Evolutionary conservation across 768 basidiomycete genomes (phyloP).

Genomic region (Ephemerocybe angulata): DNA sequence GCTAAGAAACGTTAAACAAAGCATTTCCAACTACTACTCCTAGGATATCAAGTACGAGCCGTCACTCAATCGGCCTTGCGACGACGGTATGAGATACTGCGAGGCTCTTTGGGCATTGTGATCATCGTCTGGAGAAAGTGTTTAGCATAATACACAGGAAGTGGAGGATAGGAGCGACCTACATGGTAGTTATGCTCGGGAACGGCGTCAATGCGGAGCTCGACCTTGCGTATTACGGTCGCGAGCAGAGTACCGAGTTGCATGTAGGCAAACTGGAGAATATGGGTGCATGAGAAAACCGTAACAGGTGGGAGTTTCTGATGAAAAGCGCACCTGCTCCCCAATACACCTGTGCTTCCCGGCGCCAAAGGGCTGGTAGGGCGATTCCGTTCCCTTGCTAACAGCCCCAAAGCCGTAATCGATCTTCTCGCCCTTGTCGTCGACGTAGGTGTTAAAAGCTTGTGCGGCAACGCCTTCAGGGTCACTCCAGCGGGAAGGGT

Average conservation of each 20-base stretch:
- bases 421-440: conserved; percentile 80
- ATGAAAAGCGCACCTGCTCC: conserved; percentile 58
- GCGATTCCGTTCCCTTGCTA: conserved; percentile 93
- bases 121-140: conserved; percentile 80
- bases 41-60: too few relatives aligned
- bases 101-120: conserved; percentile 74
- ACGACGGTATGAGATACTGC: conserved; percentile 54
- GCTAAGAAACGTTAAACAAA: too few relatives aligned
- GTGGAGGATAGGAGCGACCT: conserved; percentile 27
- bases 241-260: conserved; percentile 84
- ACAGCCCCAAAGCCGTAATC: conserved; percentile 96
- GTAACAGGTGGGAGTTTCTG: not conserved
- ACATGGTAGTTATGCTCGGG: conserved; percentile 91
- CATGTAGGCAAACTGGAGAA: conserved; percentile 80
- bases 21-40: too few relatives aligned
- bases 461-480: conserved; percentile 76
- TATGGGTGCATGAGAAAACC: not conserved
- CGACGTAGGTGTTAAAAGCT: conserved; percentile 71
- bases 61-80: too few relatives aligned
- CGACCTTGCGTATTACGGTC: conserved; percentile 72
- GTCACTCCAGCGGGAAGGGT: conserved; percentile 84
- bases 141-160: not conserved
- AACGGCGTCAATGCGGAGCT: conserved; percentile 68
- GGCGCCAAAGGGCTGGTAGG: conserved; percentile 97
- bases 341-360: conserved; percentile 95